Base-by-base conservation (phyloP, 192 early-diverging fungal genomes). In the Ambispora gerdemannii region DNA sequence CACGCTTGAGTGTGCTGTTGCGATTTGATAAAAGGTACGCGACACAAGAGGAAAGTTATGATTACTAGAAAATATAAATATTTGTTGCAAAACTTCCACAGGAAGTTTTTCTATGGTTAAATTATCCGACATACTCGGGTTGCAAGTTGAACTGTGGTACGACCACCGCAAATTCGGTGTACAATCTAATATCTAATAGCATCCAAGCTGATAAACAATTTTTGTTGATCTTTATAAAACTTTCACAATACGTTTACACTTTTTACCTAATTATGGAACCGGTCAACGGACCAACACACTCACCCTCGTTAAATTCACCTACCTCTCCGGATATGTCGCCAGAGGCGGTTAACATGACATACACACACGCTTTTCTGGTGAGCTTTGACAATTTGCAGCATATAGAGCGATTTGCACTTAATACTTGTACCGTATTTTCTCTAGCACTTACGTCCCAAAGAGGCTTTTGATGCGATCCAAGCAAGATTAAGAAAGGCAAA, bases 391-490 rank as follows among this genome's bases (percentile, higher is more conserved):
- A 25, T 24, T 69, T 24, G 15, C 20, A 56, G 19, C n/a, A 10
- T 30, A 25, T n/a, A 66, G 15, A 66, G 47, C 10, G 6, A 66
- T 30, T 47, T 17, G 24, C 20, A 20, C 22, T 25, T 15, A 63
- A 38, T 38, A 34, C 19, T 22, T 0, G 25, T 13, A 25, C 32
- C 10, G 33, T 4, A 20, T 47, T 10, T 61, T 13, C 31, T n/a
- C n/a, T 74, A 79, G 78, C 75, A 75, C 34, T 75, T 77, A 20
- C 62, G 75, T 31, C 84, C 84, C 6, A 82, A 82, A 67, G 74
- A 83, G 51, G 79, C 78, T 34, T 74, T 85, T 28, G 78, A 81
- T 35, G 69, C 70, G n/a, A 74, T 81, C 11, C 82, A 86, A 67
- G 19, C 69, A n/a, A 75, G 83, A 38, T 67, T 86, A 65, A 73